phyloP scores from a whole-genome alignment of 495 filamentous ascomycete genomes.

The Penicillium odoratum region DNA sequence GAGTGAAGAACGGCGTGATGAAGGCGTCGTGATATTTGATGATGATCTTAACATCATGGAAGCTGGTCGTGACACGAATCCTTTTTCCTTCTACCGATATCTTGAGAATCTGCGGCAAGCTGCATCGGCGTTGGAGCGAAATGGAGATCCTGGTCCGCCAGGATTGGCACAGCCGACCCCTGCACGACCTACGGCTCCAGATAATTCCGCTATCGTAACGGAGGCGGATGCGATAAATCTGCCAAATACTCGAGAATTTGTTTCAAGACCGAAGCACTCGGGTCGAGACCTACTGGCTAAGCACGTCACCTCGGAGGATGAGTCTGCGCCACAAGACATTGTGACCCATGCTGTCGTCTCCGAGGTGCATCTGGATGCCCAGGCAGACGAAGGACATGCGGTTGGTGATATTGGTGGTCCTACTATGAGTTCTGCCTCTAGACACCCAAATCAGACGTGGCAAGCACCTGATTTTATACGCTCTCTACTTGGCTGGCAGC shows the following conservation, averaged over 20 bases:
- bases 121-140: conserved; percentile 20
- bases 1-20: conserved; percentile 34
- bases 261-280: conserved; percentile 29
- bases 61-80: conserved; percentile 26
- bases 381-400: conserved; percentile 22
- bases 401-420: not conserved
- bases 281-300: conserved; percentile 35
- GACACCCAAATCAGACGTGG: not conserved
- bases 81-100: conserved; percentile 37
- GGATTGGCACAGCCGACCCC: conserved; percentile 14
- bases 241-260: conserved; percentile 34
- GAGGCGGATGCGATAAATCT: conserved; percentile 5
- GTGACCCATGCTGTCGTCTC: conserved; percentile 42
- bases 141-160: conserved; percentile 1
- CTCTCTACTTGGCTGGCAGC: conserved; percentile 41
- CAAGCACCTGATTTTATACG: conserved; percentile 28
- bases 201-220: conserved; percentile 1
- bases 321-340: conserved; percentile 20
- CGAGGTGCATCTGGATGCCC: conserved; percentile 42
- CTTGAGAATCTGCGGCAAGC: conserved; percentile 31
- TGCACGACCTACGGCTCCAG: conserved; percentile 11
- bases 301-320: conserved; percentile 7
- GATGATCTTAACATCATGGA: conserved; percentile 34
- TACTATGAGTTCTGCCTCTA: not conserved
- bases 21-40: conserved; percentile 39